phyloP scores from a whole-genome alignment of 257 asterid species.

The Vinca minor region DNA sequence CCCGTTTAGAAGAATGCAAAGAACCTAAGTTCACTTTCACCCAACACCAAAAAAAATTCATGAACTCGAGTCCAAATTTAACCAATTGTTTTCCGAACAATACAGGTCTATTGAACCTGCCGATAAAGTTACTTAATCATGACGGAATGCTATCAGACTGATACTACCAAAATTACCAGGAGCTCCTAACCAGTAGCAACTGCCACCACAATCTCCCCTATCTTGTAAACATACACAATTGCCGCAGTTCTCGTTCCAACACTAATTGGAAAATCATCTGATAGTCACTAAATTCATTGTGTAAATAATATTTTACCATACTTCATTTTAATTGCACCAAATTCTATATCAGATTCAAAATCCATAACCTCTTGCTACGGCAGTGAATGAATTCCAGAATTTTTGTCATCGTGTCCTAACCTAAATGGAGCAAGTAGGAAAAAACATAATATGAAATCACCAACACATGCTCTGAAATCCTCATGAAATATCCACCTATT shows the following conservation, averaged over 20 bases:
- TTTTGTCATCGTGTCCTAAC: neutral
- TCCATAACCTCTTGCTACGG: neutral
- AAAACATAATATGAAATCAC: neutral
- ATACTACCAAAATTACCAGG: neutral
- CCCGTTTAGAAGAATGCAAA: neutral
- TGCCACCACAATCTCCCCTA: neutral
- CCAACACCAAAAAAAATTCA: neutral
- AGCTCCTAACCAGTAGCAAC: neutral
- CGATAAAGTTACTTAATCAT: neutral
- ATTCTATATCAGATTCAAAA: neutral
- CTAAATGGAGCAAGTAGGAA: neutral
- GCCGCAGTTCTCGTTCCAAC: neutral
- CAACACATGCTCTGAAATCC: constrained; percentile 6
- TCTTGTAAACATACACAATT: neutral
- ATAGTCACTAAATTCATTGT: neutral
- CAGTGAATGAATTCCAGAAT: neutral
- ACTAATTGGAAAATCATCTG: neutral
- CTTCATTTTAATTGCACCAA: neutral
- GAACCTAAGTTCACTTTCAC: neutral
- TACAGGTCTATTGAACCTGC: neutral
- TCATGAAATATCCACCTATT: neutral
- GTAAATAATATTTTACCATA: neutral
- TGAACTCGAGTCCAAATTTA: neutral
- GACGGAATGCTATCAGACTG: neutral
- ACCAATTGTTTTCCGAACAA: neutral